Percentiles rank a stretch among this genome's conserved stretches.
These are phyloP conservation scores for Sugiyamaella valdiviana DNA, from an alignment of 805 yeast genomes.

Conservation along the genomic window DNA sequence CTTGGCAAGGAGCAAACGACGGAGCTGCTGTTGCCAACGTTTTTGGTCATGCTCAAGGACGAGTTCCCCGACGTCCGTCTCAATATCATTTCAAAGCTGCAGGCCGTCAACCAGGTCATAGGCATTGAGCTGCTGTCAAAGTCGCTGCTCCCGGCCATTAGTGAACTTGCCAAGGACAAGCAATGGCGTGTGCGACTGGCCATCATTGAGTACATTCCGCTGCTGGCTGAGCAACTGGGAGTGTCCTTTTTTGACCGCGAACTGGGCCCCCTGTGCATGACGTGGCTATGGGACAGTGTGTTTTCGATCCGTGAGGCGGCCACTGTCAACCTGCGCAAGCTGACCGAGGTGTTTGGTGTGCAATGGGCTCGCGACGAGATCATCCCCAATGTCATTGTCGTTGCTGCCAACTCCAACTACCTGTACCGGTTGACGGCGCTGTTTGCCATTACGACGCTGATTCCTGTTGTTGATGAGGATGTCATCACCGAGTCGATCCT, in stretches of 20 bases:
- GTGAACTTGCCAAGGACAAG: conserved; percentile 91
- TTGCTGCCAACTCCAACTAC: conserved; percentile 58
- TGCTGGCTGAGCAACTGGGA: conserved; percentile 90
- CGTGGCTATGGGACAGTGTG: conserved; percentile 99
- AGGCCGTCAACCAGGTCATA: conserved; percentile 86
- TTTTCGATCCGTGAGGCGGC: conserved; percentile 97
- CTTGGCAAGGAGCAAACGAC: conserved; percentile 80
- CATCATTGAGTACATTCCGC: conserved; percentile 92
- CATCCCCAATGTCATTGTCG: conserved; percentile 62
- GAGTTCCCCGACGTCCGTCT: conserved; percentile 95
- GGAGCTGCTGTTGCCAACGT: conserved; percentile 76
- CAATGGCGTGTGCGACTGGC: conserved; percentile 98
- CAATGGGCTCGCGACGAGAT: conserved; percentile 88
- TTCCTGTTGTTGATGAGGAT: conserved; percentile 58
- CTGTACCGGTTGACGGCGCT: conserved; percentile 88
- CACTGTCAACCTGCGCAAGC: conserved; percentile 68
- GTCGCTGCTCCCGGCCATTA: conserved; percentile 87
- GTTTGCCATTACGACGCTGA: conserved; percentile 76
- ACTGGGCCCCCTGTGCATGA: conserved; percentile 80
- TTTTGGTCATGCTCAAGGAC: conserved; percentile 89
- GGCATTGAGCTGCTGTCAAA: conserved; percentile 86
- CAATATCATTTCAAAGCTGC: conserved; percentile 86
- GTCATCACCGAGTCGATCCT: conserved; percentile 59
- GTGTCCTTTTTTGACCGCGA: conserved; percentile 89
- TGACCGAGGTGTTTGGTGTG: conserved; percentile 84